Percentiles rank a stretch among this genome's conserved stretches.
phyloP scores from a whole-genome alignment of 306 rosid genomes.

The Cucurbita ficifolia region DNA sequence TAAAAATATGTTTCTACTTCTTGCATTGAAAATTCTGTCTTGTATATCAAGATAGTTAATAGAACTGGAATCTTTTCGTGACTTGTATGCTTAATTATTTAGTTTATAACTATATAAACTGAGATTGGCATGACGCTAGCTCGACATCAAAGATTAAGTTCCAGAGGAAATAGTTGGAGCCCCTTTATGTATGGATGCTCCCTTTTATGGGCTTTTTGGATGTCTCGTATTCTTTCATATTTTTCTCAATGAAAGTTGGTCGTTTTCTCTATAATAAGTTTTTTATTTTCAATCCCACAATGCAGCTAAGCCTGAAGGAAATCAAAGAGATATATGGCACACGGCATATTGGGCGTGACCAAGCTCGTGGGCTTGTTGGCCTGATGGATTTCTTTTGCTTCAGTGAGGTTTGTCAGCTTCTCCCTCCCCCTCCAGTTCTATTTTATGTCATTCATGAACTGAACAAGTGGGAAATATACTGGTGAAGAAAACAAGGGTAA shows the following conservation, averaged over 20 bases:
- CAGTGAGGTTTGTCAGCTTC: slow-evolving; percentile 59
- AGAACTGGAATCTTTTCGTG: neutral
- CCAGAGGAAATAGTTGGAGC: neutral
- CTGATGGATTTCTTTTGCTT: slow-evolving; percentile 98
- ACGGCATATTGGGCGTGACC: slow-evolving; percentile 84
- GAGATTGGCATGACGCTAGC: neutral
- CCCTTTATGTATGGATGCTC: neutral
- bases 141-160: neutral
- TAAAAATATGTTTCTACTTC: neutral
- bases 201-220: neutral
- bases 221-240: no score
- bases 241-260: neutral
- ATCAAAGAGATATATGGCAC: slow-evolving; percentile 65
- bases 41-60: neutral
- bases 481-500: neutral
- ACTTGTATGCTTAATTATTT: neutral
- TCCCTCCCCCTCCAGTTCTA: neutral
- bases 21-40: neutral
- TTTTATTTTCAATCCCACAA: neutral
- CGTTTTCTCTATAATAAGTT: neutral
- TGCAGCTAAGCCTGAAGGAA: slow-evolving; percentile 53
- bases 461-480: neutral
- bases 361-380: slow-evolving; percentile 73
- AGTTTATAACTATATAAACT: neutral
- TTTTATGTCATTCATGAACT: neutral